phyloP scores from a whole-genome alignment of 1,139 yeast species.

The Suhomyces bokatorum region DNA sequence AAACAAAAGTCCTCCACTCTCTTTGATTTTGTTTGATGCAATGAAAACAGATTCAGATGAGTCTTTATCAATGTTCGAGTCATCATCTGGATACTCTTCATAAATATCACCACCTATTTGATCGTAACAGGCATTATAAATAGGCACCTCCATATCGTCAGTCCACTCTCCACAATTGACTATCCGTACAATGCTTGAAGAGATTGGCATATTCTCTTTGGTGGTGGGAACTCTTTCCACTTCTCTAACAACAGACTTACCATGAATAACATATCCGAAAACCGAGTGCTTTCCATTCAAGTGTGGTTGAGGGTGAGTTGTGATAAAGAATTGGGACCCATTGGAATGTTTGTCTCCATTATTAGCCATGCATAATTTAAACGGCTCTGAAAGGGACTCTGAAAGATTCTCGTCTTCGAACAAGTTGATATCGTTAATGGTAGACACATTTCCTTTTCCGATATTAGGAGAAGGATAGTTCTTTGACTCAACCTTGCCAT shows the following conservation, averaged over 20 bases:
- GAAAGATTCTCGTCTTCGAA: slow-evolving; percentile 65
- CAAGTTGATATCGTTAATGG: slow-evolving; percentile 34
- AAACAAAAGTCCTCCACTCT: slow-evolving; percentile 62
- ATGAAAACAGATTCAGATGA: slow-evolving; percentile 53
- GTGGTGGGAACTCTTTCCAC: slow-evolving; percentile 54
- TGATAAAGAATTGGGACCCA: slow-evolving; percentile 77
- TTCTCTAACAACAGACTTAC: slow-evolving; percentile 70
- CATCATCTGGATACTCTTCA: slow-evolving; percentile 79
- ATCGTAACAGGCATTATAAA: slow-evolving; percentile 61
- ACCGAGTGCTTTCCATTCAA: slow-evolving; percentile 74
- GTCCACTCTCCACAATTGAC: slow-evolving; percentile 68
- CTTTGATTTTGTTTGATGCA: slow-evolving; percentile 58
- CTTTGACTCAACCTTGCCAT: slow-evolving; percentile 20
- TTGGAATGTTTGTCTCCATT: slow-evolving; percentile 57
- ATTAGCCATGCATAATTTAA: slow-evolving; percentile 73
- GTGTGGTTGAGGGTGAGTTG: slow-evolving; percentile 71
- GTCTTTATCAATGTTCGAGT: slow-evolving; percentile 55
- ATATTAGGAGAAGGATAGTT: slow-evolving; percentile 33
- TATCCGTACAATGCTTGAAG: slow-evolving; percentile 49
- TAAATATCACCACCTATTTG: slow-evolving; percentile 65
- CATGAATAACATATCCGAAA: slow-evolving; percentile 65
- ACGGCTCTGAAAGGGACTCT: slow-evolving; percentile 46
- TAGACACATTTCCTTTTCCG: slow-evolving; percentile 59
- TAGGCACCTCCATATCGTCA: slow-evolving; percentile 52
- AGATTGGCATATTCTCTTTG: slow-evolving; percentile 44